Percentiles rank a stretch among this genome's conserved stretches.
Evolutionary conservation across 2,329 filamentous ascomycete species (phyloP).

Genomic region (Alternaria arborescens): DNA sequence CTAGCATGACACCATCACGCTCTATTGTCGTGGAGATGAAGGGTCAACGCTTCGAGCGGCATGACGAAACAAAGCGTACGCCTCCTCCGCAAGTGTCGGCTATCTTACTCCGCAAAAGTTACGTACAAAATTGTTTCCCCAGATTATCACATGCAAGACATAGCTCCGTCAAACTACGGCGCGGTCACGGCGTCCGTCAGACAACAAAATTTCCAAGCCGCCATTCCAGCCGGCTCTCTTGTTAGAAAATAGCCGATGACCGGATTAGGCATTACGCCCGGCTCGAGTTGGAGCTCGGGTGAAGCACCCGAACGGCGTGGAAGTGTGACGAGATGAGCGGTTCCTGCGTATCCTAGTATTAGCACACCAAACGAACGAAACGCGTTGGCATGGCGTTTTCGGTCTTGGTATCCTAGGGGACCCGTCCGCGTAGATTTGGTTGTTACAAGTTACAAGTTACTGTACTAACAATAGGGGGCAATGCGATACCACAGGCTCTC

Average conservation of each 20-base stretch:
- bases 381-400: background rate
- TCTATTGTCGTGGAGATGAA: background rate
- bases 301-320: background rate
- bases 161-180: background rate
- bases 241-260: slow-evolving; percentile 1
- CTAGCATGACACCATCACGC: background rate
- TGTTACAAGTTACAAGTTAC: background rate
- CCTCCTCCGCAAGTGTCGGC: background rate
- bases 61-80: background rate
- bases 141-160: slow-evolving; percentile 16
- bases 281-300: slow-evolving; percentile 5
- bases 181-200: background rate
- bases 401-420: background rate
- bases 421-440: background rate
- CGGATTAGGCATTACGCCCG: slow-evolving; percentile 8
- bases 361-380: background rate
- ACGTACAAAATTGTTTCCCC: slow-evolving; percentile 16
- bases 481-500: slow-evolving; percentile 4
- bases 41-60: background rate
- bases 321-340: slow-evolving; percentile 6
- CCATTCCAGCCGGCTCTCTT: background rate
- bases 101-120: slow-evolving; percentile 2
- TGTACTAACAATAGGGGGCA: slow-evolving; percentile 5
- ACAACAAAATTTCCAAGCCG: background rate
- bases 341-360: slow-evolving; percentile 9